Evolutionary conservation across 306 rosid genomes (phyloP).

Genomic region (Luffa aegyptiaca): DNA sequence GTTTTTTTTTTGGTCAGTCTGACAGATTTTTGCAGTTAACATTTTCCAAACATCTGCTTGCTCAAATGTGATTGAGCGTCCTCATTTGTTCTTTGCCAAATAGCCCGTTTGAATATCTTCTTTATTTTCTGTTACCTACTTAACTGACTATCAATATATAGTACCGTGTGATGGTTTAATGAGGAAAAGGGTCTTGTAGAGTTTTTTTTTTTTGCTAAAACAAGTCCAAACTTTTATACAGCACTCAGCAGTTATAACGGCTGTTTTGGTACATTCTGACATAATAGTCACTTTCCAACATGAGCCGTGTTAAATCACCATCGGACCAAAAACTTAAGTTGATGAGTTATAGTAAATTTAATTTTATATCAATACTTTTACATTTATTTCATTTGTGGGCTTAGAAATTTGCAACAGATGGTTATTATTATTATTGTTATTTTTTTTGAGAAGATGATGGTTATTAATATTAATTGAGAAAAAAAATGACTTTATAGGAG

Average conservation of each 20-base stretch:
- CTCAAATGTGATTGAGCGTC: neutral
- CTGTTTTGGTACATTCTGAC: neutral
- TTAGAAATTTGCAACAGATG: too few species aligned
- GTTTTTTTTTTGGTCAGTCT: neutral
- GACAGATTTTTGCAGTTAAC: neutral
- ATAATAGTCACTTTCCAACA: neutral
- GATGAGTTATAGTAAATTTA: too few species aligned
- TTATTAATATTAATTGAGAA: too few species aligned
- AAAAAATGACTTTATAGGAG: neutral
- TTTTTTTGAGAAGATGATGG: neutral
- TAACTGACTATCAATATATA: neutral
- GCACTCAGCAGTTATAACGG: neutral
- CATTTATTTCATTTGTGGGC: neutral
- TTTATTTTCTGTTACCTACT: neutral
- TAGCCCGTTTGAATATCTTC: neutral
- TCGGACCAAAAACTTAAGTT: too few species aligned
- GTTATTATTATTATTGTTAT: neutral
- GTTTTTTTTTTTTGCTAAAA: neutral
- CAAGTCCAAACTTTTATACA: neutral
- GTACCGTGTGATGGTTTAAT: neutral
- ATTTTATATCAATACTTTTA: neutral
- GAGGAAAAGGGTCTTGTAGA: neutral
- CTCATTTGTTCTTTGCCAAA: neutral
- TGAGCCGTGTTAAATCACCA: neutral
- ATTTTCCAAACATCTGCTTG: neutral